Percentiles rank a stretch among this genome's conserved stretches.
phyloP scores from a whole-genome alignment of 2,329 filamentous ascomycete species.

The Scedosporium aurantiacum region DNA sequence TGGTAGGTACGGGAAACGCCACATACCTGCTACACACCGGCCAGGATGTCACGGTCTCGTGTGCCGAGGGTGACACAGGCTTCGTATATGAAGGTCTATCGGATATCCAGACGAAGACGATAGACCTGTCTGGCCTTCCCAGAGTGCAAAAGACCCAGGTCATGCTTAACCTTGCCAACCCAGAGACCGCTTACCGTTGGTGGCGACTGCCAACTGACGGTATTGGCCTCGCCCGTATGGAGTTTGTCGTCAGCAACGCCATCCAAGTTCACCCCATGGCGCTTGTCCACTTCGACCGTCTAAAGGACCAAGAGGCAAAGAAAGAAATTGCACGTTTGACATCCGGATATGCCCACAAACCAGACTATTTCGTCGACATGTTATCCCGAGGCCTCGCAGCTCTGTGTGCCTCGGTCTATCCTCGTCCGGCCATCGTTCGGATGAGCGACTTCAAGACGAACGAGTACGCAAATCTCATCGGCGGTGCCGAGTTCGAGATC shows the following conservation, averaged over 20 bases:
- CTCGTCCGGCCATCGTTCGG: slow-evolving; percentile 25
- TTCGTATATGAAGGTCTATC: slow-evolving; percentile 25
- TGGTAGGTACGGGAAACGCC: slow-evolving; percentile 24
- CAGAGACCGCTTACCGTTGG: slow-evolving; percentile 25
- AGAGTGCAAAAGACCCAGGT: slow-evolving; percentile 17
- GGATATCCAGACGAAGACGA: slow-evolving; percentile 19
- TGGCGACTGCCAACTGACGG: slow-evolving; percentile 26
- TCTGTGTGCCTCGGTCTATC: slow-evolving; percentile 25
- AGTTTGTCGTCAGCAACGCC: slow-evolving; percentile 25
- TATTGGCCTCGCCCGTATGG: slow-evolving; percentile 28
- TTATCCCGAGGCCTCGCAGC: slow-evolving; percentile 23
- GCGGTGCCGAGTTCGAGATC: slow-evolving; percentile 26
- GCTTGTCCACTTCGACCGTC: slow-evolving; percentile 20
- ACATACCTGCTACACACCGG: slow-evolving; percentile 24
- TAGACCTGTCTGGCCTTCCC: slow-evolving; percentile 17
- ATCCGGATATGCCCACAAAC: slow-evolving; percentile 20
- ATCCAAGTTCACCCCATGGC: slow-evolving; percentile 27
- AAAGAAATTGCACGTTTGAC: slow-evolving; percentile 18
- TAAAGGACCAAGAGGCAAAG: slow-evolving; percentile 17
- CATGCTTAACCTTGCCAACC: slow-evolving; percentile 28
- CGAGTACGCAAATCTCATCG: slow-evolving; percentile 27
- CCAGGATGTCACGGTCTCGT: slow-evolving; percentile 26
- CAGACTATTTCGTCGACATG: slow-evolving; percentile 27
- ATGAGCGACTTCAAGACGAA: slow-evolving; percentile 31
- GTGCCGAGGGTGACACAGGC: slow-evolving; percentile 24